Evolutionary conservation across 352 stramenopile species (phyloP), one percentile per base, ranked within the genome.

Genomic region (Phytophthora pistaciae): DNA sequence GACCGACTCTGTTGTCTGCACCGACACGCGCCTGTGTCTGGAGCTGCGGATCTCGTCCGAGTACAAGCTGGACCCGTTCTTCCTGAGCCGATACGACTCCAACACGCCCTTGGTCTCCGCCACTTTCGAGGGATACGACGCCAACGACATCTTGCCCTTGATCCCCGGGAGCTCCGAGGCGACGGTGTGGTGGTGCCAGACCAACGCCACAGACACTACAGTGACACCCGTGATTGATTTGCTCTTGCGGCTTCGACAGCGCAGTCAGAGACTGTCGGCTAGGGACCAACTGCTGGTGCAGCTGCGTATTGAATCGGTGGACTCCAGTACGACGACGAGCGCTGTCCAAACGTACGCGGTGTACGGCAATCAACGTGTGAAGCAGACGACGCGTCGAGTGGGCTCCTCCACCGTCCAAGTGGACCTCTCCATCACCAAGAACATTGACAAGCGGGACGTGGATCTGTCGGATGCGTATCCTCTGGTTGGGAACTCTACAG

Each of bases 181-280:
- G 7, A 80, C 72, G 3, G 44, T 72, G 10, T 85, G 78, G 78
- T 64, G 63, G 36, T 85, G 82, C 72, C 60, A 73, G 29, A 64
- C 60, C 7, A 73, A 66, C 60, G n/a, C 27, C 29, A 10, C 10
- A 11, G 33, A 3, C 6, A 52, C 25, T 25, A 20, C 25, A 23
- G 10, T 42, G 16, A 33, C 29, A 10, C 49, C 52, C n/a, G 36
- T 58, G 33, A 64, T 85, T 36, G 66, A 82, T 29, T 1, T 82
- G 57, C 33, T 85, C 7, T 66, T 85, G 13, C 60, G 71, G 10
- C 54, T 85, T 61, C 71, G 72, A 18, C 78, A 85, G 55, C 72
- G 68, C 36, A 85, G 78, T 29, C 78, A 85, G 49, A 40, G 69
- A 18, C 44, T 68, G 4, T 69, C 74, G 2, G 56, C 46, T 18